Evolutionary conservation across 1,139 yeast genomes (phyloP).

Genomic region (Taphrina populina): DNA sequence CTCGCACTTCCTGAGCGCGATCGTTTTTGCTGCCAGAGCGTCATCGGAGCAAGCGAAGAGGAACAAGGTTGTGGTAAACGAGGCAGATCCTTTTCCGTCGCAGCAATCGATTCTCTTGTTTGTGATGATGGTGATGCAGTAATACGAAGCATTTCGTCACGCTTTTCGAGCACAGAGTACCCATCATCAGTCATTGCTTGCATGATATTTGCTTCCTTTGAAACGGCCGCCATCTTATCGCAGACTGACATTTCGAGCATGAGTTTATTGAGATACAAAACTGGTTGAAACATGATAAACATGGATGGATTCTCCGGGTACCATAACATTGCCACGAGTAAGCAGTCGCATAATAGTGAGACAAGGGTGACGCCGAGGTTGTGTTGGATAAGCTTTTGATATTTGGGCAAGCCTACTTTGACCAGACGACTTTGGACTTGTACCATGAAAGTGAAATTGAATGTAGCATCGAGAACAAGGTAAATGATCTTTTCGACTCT

Average conservation of each 20-base stretch:
- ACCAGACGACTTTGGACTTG: slow-evolving; percentile 9
- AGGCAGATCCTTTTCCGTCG: too few relatives aligned
- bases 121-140: too few relatives aligned
- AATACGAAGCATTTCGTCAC: too few relatives aligned
- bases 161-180: slow-evolving; percentile 1
- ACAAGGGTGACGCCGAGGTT: slow-evolving; percentile 2
- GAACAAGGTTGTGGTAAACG: too few relatives aligned
- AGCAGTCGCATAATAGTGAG: slow-evolving; percentile 6
- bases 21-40: too few relatives aligned
- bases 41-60: too few relatives aligned
- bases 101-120: too few relatives aligned
- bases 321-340: slow-evolving; percentile 18
- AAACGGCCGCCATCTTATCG: slow-evolving; percentile 16
- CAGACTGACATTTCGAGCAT: slow-evolving; percentile 18
- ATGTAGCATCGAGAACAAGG: neutral
- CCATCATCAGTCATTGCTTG: neutral
- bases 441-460: slow-evolving; percentile 1
- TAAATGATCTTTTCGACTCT: slow-evolving; percentile 19
- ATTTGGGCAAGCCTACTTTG: slow-evolving; percentile 11
- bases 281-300: slow-evolving; percentile 24
- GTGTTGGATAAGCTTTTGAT: slow-evolving; percentile 17
- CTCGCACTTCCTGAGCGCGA: too few relatives aligned
- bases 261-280: slow-evolving; percentile 15
- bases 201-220: slow-evolving; percentile 7
- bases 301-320: slow-evolving; percentile 10